Base-by-base conservation (phyloP, 225 moss, liverwort and hornwort species). In the Marchantia paleacea region DNA sequence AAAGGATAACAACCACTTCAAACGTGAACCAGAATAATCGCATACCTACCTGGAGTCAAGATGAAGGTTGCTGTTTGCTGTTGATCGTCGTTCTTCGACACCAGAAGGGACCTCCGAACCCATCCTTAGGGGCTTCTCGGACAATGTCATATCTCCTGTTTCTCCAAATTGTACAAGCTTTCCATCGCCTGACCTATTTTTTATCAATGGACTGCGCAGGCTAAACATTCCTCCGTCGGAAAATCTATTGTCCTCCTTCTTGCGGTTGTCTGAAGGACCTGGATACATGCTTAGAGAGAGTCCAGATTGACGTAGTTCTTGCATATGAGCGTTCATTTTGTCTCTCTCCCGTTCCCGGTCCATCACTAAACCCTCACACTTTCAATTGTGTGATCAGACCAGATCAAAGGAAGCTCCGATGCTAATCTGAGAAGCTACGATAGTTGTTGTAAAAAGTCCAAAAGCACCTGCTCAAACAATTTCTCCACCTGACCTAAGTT, bases 281-380 rank as follows among this genome's bases (percentile, higher is more conserved):
- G 84, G 81, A 77, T 84, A 81, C 79, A 87, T 83, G 49, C 87
- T 76, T 10, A 87, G 70, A 22, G 84, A 81, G 66, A 87, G 86
- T 61, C 82, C 84, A n/a, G 87, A 82, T 67, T 82, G 82, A 18
- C 84, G 84, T 39, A 87, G 82, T 57, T 87, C 87, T 52, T 84
- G 87, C 82, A 82, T 79, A 4, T 28, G 78, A 24, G 82, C 79
- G n/a, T 48, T 80, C 67, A 78, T 69, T 76, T 80, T 77, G 50
- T 82, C 84, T 69, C 80, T 82, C 13, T 84, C 87, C 48, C 79
- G 71, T 2, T 87, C 84, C 49, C 84, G 78, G 28, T 87, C 87
- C 87, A 86, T 86, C 15, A 49, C 69, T 62, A 15, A 31, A 7
- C 63, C 24, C 48, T 78, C 24, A 49, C 47, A 63, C 77, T 6